Evolutionary conservation across 345 rosid species (phyloP), one percentile per base, ranked within the genome.

Genomic region (Ceriops tagal): DNA sequence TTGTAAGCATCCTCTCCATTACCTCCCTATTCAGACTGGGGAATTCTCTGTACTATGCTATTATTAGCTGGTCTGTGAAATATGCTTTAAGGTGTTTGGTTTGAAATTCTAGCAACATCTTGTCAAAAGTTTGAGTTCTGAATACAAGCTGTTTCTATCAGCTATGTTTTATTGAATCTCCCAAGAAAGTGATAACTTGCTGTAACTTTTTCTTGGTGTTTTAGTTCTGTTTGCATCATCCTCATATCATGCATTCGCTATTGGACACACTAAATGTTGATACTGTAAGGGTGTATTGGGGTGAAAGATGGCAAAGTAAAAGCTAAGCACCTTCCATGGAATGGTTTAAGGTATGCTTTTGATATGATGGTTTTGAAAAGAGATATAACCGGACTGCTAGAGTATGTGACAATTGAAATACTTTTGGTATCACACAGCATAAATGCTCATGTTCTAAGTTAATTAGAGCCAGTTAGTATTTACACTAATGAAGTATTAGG

Each of bases 1-100:
- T 93, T 68, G 97, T 95, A 81, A 88, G 97, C 77, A 57, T 63
- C 24, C 73, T 49, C 24, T 34, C 63, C 18, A 16, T 69, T 37
- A 47, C 27, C 37, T 60, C 49, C 58, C 22, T 16, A 3, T 8
- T 9, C 5, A 0, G 58, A n/a, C 22, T 55, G 5, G 21, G 5
- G 27, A 55, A 55, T n/a, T 55, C 27, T 55, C 24, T 55, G 15
- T 39, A 16, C 27, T 22, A 55, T 3, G 18, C 24, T 55, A 13
- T 53, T 21, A 21, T 27, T 53, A 37, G 59, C 53, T 73, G 5
- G 9, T 65, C 3, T 49, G 27, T 20, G 24, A 46, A 21, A 47
- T 5, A 15, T 43, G 32, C 39, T 43, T 53, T 6, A 8, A 58
- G 53, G 51, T 57, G 46, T 47, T 72, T 21, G 28, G 49, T 11